Evolutionary conservation across 495 filamentous ascomycete genomes (phyloP).

Genomic region (Penicillium herquei): DNA sequence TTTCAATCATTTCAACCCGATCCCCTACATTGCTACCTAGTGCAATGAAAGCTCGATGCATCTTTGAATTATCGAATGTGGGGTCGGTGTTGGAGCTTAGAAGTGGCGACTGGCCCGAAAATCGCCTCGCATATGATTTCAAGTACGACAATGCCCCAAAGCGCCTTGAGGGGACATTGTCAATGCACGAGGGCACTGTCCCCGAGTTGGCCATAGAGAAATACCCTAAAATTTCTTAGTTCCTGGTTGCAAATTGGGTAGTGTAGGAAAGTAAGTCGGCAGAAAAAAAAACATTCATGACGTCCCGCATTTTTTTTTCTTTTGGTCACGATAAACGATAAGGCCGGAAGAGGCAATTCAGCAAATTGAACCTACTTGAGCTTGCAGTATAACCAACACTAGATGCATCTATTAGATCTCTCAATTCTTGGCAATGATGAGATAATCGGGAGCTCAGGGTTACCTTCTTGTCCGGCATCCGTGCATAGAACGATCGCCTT

Average conservation of each 20-base stretch:
- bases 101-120: conserved; percentile 21
- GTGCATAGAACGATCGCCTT: conserved; percentile 6
- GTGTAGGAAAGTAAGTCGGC: background rate
- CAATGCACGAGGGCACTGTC: conserved; percentile 4
- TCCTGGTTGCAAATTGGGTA: conserved; percentile 1
- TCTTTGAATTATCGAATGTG: conserved; percentile 9
- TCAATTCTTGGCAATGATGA: conserved; percentile 1
- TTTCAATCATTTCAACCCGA: conserved; percentile 76
- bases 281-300: conserved; percentile 1
- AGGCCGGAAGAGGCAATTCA: conserved; percentile 4
- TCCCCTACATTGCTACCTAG: conserved; percentile 93
- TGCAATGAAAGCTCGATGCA: conserved; percentile 73
- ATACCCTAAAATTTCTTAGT: conserved; percentile 9
- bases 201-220: conserved; percentile 8
- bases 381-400: conserved; percentile 5
- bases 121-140: conserved; percentile 17
- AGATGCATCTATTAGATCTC: conserved; percentile 1
- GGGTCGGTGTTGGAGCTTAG: conserved; percentile 28
- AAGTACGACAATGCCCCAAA: conserved; percentile 13
- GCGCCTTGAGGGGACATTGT: conserved; percentile 14
- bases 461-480: conserved; percentile 12
- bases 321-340: conserved; percentile 19
- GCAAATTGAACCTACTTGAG: conserved; percentile 16
- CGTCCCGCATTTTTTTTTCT: conserved; percentile 14
- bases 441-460: background rate